phyloP scores from a whole-genome alignment of 169 alveolate genomes.

The Theileria orientalis region DNA sequence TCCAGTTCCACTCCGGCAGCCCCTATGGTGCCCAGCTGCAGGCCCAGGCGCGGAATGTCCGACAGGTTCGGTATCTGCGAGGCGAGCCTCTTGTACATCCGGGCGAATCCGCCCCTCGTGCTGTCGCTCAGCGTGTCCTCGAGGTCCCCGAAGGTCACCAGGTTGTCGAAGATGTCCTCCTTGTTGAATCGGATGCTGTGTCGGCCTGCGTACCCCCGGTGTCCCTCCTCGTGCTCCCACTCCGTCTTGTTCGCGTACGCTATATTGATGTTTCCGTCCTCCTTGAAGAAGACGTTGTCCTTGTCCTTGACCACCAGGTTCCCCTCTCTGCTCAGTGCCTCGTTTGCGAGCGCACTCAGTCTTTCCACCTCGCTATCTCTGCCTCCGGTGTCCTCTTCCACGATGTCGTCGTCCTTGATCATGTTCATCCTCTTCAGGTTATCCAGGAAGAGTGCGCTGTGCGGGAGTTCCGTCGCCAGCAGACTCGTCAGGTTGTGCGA shows the following conservation, averaged over 20 bases:
- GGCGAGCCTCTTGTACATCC: background rate
- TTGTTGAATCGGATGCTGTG: background rate
- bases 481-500: slow-evolving; percentile 32
- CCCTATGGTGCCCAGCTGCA: too few relatives aligned
- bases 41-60: too few relatives aligned
- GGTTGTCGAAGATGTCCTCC: too few relatives aligned
- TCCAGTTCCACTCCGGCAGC: background rate
- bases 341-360: slow-evolving; percentile 18
- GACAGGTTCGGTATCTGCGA: background rate
- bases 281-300: background rate
- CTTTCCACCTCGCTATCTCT: too few relatives aligned
- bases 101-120: background rate
- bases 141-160: too few relatives aligned
- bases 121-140: background rate
- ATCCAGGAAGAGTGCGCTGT: slow-evolving; percentile 34
- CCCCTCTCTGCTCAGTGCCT: slow-evolving; percentile 1
- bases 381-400: background rate
- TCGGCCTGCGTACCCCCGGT: background rate
- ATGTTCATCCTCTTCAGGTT: background rate
- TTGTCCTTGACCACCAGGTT: background rate
- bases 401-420: background rate
- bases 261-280: slow-evolving; percentile 38
- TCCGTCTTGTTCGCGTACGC: slow-evolving; percentile 43
- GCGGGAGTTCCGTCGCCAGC: slow-evolving; percentile 59
- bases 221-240: slow-evolving; percentile 23